These are phyloP conservation scores for Saccharomycodes ludwigii DNA, from an alignment of 805 yeast genomes.

Conservation along the genomic window DNA sequence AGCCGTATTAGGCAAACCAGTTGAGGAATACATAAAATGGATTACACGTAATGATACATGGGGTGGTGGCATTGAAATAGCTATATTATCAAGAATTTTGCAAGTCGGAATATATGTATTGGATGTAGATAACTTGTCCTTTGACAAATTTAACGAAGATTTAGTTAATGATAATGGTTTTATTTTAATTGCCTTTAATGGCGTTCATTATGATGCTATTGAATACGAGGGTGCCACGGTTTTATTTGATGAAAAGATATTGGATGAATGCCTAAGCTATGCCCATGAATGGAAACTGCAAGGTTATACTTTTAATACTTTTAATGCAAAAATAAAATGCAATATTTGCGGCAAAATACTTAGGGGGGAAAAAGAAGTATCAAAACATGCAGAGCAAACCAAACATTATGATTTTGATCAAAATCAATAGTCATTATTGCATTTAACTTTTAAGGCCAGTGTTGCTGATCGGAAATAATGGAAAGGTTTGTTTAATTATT, in stretches of 20 bases:
- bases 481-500: too few relatives aligned
- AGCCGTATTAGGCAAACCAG: constrained; percentile 43
- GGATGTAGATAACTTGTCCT: constrained; percentile 50
- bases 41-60: constrained; percentile 47
- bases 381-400: constrained; percentile 48
- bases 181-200: constrained; percentile 49
- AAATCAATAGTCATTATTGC: constrained; percentile 11
- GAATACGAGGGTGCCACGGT: constrained; percentile 26
- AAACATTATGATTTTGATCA: constrained; percentile 58
- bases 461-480: too few relatives aligned
- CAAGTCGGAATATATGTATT: constrained; percentile 42
- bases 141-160: constrained; percentile 43
- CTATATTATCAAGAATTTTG: constrained; percentile 43
- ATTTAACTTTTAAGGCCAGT: too few relatives aligned
- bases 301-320: constrained; percentile 56
- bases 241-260: constrained; percentile 29
- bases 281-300: constrained; percentile 32
- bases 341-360: constrained; percentile 38
- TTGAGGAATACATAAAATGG: constrained; percentile 45
- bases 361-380: constrained; percentile 53
- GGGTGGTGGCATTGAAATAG: constrained; percentile 79
- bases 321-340: constrained; percentile 45
- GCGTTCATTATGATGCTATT: constrained; percentile 62
- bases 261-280: constrained; percentile 28
- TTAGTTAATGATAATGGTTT: constrained; percentile 26